Conservation (phyloP, 148 eudicot genomes). For the Rhododendron williamsianum region DNA sequence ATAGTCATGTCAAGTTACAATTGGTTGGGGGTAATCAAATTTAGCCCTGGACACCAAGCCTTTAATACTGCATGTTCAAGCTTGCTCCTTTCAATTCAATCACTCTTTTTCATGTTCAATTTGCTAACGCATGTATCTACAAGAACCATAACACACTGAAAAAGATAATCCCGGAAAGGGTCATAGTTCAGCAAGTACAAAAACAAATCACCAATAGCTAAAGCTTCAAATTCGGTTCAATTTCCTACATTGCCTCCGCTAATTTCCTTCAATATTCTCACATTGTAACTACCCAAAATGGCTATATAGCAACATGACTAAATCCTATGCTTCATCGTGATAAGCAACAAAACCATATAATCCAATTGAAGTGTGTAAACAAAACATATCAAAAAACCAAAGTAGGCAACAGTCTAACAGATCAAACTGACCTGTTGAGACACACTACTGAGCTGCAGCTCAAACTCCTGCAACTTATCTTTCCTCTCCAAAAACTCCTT, state of each 20-base stretch:
- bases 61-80: background rate
- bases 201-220: background rate
- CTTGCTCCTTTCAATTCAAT: conserved; percentile 1
- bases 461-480: conserved; percentile 47
- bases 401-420: background rate
- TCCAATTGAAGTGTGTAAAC: background rate
- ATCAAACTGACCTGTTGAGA: conserved; percentile 42
- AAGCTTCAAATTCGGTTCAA: background rate
- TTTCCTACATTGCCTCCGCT: background rate
- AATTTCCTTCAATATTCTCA: background rate
- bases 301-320: background rate
- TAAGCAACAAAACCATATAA: background rate
- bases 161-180: background rate
- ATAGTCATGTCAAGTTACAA: background rate
- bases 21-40: background rate
- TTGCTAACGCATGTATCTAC: background rate
- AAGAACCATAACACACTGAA: background rate
- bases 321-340: background rate
- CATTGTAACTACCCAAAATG: background rate
- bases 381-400: background rate
- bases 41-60: background rate
- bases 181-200: background rate
- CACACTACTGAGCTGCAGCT: conserved; percentile 43
- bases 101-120: background rate
- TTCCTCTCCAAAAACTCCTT: conserved; percentile 55